A percentile compares a stretch with the other conserved stretches of the same genome.
These are phyloP conservation scores for Ceratocystis huliohia DNA, from an alignment of 2,329 filamentous ascomycete genomes.

Conservation along the genomic window DNA sequence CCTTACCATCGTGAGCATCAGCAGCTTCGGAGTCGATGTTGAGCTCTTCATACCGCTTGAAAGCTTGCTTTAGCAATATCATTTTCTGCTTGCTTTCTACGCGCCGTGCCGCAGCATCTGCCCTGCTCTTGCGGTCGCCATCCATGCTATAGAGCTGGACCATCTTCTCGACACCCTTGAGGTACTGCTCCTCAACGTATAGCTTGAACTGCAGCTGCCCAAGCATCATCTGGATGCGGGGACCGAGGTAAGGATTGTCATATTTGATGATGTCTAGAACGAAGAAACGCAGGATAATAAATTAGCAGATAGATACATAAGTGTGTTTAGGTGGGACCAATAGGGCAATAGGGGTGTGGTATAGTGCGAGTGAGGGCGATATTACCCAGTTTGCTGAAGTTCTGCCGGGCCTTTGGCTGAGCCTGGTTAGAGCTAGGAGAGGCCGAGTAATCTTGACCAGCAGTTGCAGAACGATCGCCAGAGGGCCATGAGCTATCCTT, in stretches of 20 bases:
- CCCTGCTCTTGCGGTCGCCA: slow-evolving; percentile 87
- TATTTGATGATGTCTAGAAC: slow-evolving; percentile 87
- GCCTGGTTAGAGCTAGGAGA: slow-evolving; percentile 40
- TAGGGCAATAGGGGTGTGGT: no score
- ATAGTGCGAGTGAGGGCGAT: slow-evolving; percentile 14
- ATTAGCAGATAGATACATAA: not conserved
- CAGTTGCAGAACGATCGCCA: slow-evolving; percentile 47
- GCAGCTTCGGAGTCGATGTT: slow-evolving; percentile 81
- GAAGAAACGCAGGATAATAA: not conserved
- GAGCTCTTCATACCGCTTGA: slow-evolving; percentile 93
- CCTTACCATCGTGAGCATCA: slow-evolving; percentile 67
- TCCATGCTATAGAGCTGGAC: slow-evolving; percentile 95
- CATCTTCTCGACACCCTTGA: slow-evolving; percentile 99
- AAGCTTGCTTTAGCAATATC: slow-evolving; percentile 80
- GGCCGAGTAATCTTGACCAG: slow-evolving; percentile 45
- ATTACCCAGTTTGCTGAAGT: slow-evolving; percentile 92
- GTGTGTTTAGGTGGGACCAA: not conserved
- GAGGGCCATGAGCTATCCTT: slow-evolving; percentile 69
- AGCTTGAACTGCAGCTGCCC: slow-evolving; percentile 98
- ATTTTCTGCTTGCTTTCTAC: slow-evolving; percentile 98
- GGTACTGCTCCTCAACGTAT: slow-evolving; percentile 96
- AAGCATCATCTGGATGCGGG: slow-evolving; percentile 97
- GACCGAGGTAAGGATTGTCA: slow-evolving; percentile 87
- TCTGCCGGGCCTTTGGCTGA: slow-evolving; percentile 64
- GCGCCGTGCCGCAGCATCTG: slow-evolving; percentile 76